Conservation (phyloP, 2,329 filamentous ascomycete species). For the Talaromyces atroroseus region DNA sequence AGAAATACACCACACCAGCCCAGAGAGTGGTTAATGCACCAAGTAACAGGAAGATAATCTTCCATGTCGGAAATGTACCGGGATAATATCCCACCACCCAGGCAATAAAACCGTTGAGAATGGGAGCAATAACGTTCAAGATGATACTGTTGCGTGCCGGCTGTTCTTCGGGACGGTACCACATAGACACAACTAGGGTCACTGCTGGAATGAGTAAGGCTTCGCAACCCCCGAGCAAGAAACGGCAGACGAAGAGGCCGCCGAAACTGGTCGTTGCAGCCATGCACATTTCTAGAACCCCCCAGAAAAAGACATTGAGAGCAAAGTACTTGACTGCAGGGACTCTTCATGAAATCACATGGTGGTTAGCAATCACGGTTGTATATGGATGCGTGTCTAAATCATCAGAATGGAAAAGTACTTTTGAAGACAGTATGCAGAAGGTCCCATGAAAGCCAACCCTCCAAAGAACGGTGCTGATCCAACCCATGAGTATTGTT, state of each 20-base stretch:
- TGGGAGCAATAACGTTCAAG: slow-evolving; percentile 3
- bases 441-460: slow-evolving; percentile 3
- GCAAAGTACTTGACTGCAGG: slow-evolving; percentile 7
- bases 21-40: neutral
- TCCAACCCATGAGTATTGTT: slow-evolving; percentile 4
- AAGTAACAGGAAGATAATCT: slow-evolving; percentile 4
- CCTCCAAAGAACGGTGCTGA: slow-evolving; percentile 7
- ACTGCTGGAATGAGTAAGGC: slow-evolving; percentile 2
- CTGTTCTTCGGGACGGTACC: slow-evolving; percentile 4
- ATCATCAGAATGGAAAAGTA: neutral
- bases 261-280: slow-evolving; percentile 1
- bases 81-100: slow-evolving; percentile 6
- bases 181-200: neutral
- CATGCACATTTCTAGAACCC: slow-evolving; percentile 5
- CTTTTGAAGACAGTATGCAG: slow-evolving; percentile 4
- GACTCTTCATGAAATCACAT: neutral
- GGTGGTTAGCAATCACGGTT: neutral
- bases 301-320: slow-evolving; percentile 3
- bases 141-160: slow-evolving; percentile 3
- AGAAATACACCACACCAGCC: neutral
- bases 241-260: slow-evolving; percentile 3
- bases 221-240: slow-evolving; percentile 5
- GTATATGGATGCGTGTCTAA: neutral
- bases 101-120: slow-evolving; percentile 3
- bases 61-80: neutral